These are phyloP conservation scores for Fusarium secorum DNA, from an alignment of 2,329 filamentous ascomycete species.

Conservation along the genomic window DNA sequence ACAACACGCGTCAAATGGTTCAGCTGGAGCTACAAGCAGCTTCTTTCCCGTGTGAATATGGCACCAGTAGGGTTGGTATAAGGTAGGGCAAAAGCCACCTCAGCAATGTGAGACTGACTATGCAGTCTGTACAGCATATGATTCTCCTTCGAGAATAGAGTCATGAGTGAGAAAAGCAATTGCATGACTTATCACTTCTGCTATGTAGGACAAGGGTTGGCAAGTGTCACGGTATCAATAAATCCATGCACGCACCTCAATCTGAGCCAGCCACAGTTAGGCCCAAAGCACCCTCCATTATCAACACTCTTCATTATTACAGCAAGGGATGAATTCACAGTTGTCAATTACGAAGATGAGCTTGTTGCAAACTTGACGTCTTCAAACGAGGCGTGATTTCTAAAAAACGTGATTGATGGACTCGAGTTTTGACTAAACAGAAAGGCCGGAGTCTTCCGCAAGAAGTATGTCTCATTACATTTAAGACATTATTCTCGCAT, in stretches of 20 bases:
- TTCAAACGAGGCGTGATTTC: not conserved
- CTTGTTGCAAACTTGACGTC: not conserved
- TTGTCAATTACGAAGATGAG: not conserved
- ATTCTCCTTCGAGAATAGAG: not conserved
- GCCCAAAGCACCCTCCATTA: not conserved
- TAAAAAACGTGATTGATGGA: not conserved
- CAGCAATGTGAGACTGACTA: not conserved
- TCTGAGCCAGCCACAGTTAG: constrained; percentile 16
- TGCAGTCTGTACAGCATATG: not conserved
- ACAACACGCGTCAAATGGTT: not conserved
- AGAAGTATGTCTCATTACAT: constrained; percentile 19
- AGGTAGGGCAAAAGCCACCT: not conserved
- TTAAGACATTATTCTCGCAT: constrained; percentile 21
- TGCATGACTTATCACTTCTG: not conserved
- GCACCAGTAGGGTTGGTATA: not conserved
- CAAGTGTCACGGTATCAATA: not conserved
- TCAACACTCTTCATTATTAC: constrained; percentile 12
- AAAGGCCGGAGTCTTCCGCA: not conserved
- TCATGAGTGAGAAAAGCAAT: not conserved
- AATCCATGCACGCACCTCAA: not conserved
- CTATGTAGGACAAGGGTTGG: not conserved
- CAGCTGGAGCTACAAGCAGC: not conserved
- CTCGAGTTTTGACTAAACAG: not conserved
- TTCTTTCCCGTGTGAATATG: not conserved
- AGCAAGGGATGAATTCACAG: not conserved